phyloP scores from a whole-genome alignment of 1,284 basidiomycete genomes.

The Fistulinella cinereoalba region DNA sequence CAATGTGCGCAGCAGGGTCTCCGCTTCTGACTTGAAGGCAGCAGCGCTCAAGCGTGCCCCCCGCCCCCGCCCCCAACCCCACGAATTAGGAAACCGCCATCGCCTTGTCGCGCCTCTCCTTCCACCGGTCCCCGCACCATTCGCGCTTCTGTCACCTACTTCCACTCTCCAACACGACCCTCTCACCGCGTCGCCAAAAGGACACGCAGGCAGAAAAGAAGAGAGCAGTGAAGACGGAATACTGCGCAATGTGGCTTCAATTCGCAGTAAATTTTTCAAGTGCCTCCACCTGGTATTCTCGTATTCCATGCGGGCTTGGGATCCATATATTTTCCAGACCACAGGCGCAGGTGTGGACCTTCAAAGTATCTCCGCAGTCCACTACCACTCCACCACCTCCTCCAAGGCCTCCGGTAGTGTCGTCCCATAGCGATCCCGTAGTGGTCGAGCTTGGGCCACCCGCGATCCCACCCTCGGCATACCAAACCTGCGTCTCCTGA shows the following conservation, averaged over 20 bases:
- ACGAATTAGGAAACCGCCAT: constrained; percentile 39
- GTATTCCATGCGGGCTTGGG: too few relatives aligned
- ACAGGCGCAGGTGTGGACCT: constrained; percentile 2
- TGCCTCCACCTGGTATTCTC: constrained; percentile 18
- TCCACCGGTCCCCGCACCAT: constrained; percentile 41
- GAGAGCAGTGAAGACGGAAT: constrained; percentile 21
- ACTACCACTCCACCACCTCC: constrained; percentile 19
- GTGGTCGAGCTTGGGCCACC: constrained; percentile 10
- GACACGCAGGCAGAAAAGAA: constrained; percentile 17
- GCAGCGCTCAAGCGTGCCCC: constrained; percentile 42
- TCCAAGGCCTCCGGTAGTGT: constrained; percentile 12
- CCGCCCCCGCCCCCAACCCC: constrained; percentile 60
- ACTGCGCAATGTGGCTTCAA: constrained; percentile 39
- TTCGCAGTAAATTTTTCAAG: constrained; percentile 53
- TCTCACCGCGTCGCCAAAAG: constrained; percentile 17
- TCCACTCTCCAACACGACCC: constrained; percentile 25
- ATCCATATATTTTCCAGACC: too few relatives aligned
- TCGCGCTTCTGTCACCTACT: constrained; percentile 21
- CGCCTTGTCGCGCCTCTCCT: constrained; percentile 43
- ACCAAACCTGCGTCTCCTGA: constrained; percentile 3
- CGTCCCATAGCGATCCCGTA: constrained; percentile 23
- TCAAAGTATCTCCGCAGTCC: constrained; percentile 12
- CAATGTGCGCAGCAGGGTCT: constrained; percentile 35
- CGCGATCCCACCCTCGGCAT: constrained; percentile 18
- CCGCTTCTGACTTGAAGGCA: constrained; percentile 43